phyloP scores from a whole-genome alignment of 805 yeast genomes.

The Sugiyamaella boreocaroliniensis region DNA sequence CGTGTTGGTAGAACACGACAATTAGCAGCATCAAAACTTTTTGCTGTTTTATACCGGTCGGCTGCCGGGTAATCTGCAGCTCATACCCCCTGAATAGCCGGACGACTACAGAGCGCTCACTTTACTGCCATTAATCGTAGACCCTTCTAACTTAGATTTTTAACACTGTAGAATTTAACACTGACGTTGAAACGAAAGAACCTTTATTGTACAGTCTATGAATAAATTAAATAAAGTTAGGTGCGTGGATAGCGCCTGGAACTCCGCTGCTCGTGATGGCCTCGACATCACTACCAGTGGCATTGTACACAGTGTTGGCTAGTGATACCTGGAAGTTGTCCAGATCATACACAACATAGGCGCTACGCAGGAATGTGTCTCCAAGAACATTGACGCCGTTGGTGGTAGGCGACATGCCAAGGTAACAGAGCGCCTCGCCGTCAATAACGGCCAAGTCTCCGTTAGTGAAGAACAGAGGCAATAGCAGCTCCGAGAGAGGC shows the following conservation, averaged over 20 bases:
- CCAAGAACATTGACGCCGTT: constrained; percentile 41
- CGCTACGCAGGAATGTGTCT: constrained; percentile 55
- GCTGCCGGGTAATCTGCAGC: neutral
- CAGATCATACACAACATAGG: constrained; percentile 63
- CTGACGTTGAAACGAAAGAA: too few relatives aligned
- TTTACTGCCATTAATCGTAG: too few relatives aligned
- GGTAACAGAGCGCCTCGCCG: constrained; percentile 8
- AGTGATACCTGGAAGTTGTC: constrained; percentile 50
- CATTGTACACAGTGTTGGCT: constrained; percentile 38
- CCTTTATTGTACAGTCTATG: neutral
- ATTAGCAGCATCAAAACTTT: neutral
- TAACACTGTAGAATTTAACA: too few relatives aligned
- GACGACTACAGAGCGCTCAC: too few relatives aligned
- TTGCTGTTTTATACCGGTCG: neutral
- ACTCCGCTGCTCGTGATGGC: constrained; percentile 20
- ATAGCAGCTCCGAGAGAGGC: constrained; percentile 22
- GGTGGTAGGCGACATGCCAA: constrained; percentile 3
- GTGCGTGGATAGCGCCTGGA: constrained; percentile 23
- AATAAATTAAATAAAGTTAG: neutral
- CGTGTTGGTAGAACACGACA: neutral
- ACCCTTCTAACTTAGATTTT: too few relatives aligned
- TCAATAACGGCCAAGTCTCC: constrained; percentile 6
- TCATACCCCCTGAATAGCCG: neutral
- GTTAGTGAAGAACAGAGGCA: constrained; percentile 2
- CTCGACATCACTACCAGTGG: constrained; percentile 23